phyloP scores from a whole-genome alignment of 1,284 basidiomycete species.

The Leccinum glutinopallens region DNA sequence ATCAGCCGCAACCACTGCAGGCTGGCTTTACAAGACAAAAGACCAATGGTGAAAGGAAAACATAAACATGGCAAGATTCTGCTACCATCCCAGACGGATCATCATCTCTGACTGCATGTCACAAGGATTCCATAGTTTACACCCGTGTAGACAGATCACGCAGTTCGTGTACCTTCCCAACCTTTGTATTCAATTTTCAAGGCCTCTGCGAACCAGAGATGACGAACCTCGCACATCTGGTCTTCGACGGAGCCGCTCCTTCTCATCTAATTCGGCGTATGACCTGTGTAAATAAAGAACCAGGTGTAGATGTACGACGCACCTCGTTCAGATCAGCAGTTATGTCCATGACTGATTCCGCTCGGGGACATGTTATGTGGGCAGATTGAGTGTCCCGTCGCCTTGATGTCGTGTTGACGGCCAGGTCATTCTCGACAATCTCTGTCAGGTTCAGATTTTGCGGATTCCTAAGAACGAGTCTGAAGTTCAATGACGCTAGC shows the following conservation, averaged over 20 bases:
- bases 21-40: no score
- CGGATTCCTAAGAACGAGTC: constrained; percentile 5
- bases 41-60: no score
- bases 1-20: not conserved
- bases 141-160: not conserved
- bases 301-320: not conserved
- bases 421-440: constrained; percentile 9
- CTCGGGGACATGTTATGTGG: not conserved
- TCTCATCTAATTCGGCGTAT: no score
- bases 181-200: not conserved
- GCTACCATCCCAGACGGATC: no score
- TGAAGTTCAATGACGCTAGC: constrained; percentile 16
- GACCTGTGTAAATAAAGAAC: not conserved
- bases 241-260: not conserved
- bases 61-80: no score
- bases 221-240: not conserved
- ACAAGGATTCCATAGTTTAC: not conserved
- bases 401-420: not conserved
- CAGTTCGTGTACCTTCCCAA: not conserved
- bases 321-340: not conserved
- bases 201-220: not conserved
- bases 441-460: not conserved
- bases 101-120: not conserved
- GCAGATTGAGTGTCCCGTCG: not conserved
- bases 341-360: not conserved